Conservation (phyloP, 1,139 yeast genomes). For the Candida frijolesensis region DNA sequence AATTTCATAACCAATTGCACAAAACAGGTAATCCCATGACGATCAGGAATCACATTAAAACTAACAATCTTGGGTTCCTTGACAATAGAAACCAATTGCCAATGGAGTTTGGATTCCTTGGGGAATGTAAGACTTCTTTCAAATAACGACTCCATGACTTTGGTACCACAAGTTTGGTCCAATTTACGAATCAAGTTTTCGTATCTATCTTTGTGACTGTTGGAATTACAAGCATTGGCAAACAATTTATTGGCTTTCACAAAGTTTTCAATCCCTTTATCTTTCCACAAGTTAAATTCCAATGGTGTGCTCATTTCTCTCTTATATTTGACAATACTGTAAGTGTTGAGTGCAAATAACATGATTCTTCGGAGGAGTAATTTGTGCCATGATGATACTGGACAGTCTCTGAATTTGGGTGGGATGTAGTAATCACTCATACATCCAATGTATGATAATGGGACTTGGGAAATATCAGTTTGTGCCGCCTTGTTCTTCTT, state of each 20-base stretch:
- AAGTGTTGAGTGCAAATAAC: slow-evolving; percentile 46
- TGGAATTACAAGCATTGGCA: slow-evolving; percentile 43
- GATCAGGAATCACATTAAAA: slow-evolving; percentile 63
- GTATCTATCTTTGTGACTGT: slow-evolving; percentile 16
- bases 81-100: slow-evolving; percentile 77
- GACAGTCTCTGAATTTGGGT: slow-evolving; percentile 33
- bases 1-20: slow-evolving; percentile 79
- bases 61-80: slow-evolving; percentile 71
- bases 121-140: slow-evolving; percentile 52
- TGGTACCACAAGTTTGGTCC: slow-evolving; percentile 36
- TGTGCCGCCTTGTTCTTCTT: slow-evolving; percentile 21
- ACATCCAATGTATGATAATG: slow-evolving; percentile 43
- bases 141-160: slow-evolving; percentile 33
- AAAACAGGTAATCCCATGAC: slow-evolving; percentile 65
- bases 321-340: slow-evolving; percentile 42
- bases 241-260: slow-evolving; percentile 46
- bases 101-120: slow-evolving; percentile 56
- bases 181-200: slow-evolving; percentile 31
- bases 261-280: slow-evolving; percentile 42
- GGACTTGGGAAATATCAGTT: slow-evolving; percentile 41
- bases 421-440: slow-evolving; percentile 50
- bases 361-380: slow-evolving; percentile 41
- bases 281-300: slow-evolving; percentile 48
- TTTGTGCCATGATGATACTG: slow-evolving; percentile 42
- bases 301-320: slow-evolving; percentile 42